A percentile compares a stretch with the other conserved stretches of the same genome.
These are phyloP conservation scores for Pontederia paniculata DNA, from an alignment of 176 grass and related monocot genomes.

Conservation along the genomic window DNA sequence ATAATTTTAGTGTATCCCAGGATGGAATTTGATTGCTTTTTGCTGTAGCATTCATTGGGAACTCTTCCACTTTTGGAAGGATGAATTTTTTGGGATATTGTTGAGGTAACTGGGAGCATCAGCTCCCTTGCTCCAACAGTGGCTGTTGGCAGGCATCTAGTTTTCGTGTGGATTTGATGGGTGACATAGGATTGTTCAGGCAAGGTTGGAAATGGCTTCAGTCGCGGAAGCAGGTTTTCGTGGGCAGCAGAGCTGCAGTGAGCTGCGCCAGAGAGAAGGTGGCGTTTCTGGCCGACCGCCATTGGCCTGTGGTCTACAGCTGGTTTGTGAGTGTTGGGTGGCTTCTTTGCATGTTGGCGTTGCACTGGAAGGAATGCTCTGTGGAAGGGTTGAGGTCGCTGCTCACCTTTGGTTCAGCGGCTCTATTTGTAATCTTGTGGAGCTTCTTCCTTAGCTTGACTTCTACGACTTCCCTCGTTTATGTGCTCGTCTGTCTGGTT, in stretches of 20 bases:
- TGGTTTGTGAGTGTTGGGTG: conserved; percentile 35
- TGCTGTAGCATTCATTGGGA: too few relatives aligned
- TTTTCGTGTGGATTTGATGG: too few relatives aligned
- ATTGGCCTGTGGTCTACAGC: conserved; percentile 79
- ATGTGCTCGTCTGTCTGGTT: conserved; percentile 72
- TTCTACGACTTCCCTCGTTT: conserved; percentile 48
- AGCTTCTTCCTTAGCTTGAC: conserved; percentile 76
- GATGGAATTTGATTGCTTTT: too few relatives aligned
- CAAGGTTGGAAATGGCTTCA: conserved; percentile 79
- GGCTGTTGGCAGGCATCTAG: too few relatives aligned
- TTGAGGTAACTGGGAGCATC: too few relatives aligned
- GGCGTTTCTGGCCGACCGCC: conserved; percentile 58
- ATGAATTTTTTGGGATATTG: too few relatives aligned
- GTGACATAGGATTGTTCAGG: conserved; percentile 77
- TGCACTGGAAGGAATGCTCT: conserved; percentile 50
- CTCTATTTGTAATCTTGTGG: conserved; percentile 85
- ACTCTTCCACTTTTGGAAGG: too few relatives aligned
- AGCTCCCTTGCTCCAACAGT: too few relatives aligned
- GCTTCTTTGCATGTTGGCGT: conserved; percentile 33
- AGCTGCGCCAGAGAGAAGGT: conserved; percentile 39
- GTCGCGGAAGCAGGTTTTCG: conserved; percentile 60
- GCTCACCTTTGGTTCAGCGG: conserved; percentile 49
- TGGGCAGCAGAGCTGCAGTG: conserved; percentile 39
- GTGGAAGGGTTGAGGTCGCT: conserved; percentile 45
- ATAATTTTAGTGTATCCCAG: too few relatives aligned